Evolutionary conservation across 352 stramenopile genomes (phyloP), one percentile per base, ranked within the genome.

Genomic region (Lagenidium sp.): DNA sequence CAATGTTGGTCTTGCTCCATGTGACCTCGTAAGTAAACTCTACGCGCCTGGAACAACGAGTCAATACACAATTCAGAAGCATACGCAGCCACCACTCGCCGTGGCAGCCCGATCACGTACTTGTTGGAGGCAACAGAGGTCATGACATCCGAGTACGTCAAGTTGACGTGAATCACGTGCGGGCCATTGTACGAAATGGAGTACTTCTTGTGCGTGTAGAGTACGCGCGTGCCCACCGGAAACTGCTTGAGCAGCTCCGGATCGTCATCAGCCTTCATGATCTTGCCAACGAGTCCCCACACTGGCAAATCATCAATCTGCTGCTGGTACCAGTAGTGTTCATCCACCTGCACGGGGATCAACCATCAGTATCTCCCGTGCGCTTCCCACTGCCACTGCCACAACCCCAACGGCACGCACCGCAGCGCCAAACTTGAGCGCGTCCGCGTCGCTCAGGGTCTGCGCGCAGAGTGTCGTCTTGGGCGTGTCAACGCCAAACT

Each of bases 311-410:
- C 95, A 47, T 99, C 97, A 18, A 99, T 67, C 56, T 97, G 98
- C 80, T 99, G 91, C 70, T 99, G 94, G 68, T 99, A 99, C 84
- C 97, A 98, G 60, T 98, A 99, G 63, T 98, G 89, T 44, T 98
- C 89, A 42, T 95, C 79, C 36, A 98, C 65, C 65, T 77, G 24
- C 23, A 16, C 4, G n/a, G n/a, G n/a, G n/a, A n/a, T n/a, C 37
- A 23, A 28, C 28, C 0, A 32, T 22, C 30, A 19, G 20, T 38
- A 4, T 18, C 15, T 6, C 30, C 15, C 34, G 22, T 19, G n/a
- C 32, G 31, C 19, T 19, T 7, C 4, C 11, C 3, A 3, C n/a
- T 16, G 22, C 15, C 47, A 28, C 15, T 22, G 11, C 18, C 23
- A 26, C 22, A 15, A 20, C 20, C 15, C 1, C 20, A 36, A 41